These are phyloP conservation scores for Mucor mucedo DNA, from an alignment of 371 early-diverging fungal genomes.

Conservation along the genomic window DNA sequence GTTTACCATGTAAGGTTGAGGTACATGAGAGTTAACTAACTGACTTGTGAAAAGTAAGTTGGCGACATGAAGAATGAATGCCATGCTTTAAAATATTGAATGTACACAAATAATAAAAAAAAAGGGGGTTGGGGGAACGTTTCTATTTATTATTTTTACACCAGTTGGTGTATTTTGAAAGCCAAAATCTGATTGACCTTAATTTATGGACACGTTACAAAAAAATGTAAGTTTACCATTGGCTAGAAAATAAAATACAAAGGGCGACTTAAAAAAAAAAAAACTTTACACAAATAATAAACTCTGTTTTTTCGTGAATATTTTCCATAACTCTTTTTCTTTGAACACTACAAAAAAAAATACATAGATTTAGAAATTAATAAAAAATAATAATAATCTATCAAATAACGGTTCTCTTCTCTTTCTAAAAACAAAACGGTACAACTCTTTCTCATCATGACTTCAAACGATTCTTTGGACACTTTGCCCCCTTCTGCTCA, in stretches of 20 bases:
- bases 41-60: constrained; percentile 2
- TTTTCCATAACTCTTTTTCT: too few species aligned
- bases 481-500: constrained; percentile 52
- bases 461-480: constrained; percentile 37
- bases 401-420: too few species aligned
- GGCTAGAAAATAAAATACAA: neutral
- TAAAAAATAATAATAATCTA: too few species aligned
- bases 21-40: constrained; percentile 41
- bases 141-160: too few species aligned
- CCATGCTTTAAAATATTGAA: neutral
- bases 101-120: neutral
- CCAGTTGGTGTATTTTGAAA: neutral
- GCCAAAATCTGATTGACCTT: neutral
- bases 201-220: constrained; percentile 2
- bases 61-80: constrained; percentile 4
- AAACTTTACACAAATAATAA: neutral
- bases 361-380: too few species aligned
- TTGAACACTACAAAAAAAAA: too few species aligned
- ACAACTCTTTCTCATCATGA: constrained; percentile 28
- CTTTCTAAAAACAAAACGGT: constrained; percentile 9
- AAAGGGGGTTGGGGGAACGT: too few species aligned
- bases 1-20: constrained; percentile 67
- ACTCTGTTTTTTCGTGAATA: too few species aligned
- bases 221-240: neutral
- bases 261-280: constrained; percentile 4